phyloP scores from a whole-genome alignment of 768 basidiomycete species.

The Termitomyces sp. region DNA sequence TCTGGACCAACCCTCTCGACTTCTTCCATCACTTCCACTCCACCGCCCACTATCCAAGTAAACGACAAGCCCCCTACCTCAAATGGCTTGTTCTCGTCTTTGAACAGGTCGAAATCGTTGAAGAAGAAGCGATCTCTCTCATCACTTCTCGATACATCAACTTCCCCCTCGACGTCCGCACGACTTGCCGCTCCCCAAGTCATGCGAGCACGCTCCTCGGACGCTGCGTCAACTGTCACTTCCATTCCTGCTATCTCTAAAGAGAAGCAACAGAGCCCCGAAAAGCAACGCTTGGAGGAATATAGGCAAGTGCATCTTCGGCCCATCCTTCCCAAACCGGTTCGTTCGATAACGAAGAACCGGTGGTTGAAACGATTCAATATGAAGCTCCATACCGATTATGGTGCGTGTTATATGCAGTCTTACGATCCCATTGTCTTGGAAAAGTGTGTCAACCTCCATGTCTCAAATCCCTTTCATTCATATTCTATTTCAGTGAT shows the following conservation, averaged over 20 bases:
- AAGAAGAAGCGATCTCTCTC: conserved; percentile 38
- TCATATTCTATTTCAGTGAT: conserved; percentile 43
- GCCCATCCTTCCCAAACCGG: background rate
- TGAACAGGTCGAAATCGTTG: conserved; percentile 17
- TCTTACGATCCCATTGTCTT: conserved; percentile 54
- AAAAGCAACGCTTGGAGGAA: conserved; percentile 13
- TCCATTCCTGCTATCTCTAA: conserved; percentile 1
- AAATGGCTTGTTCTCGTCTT: conserved; percentile 16
- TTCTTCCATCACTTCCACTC: conserved; percentile 1
- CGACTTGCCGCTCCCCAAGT: conserved; percentile 6
- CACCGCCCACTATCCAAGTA: conserved; percentile 6
- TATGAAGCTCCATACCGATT: conserved; percentile 56
- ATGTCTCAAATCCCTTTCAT: conserved; percentile 1
- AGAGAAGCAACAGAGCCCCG: conserved; percentile 1
- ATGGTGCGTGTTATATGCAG: conserved; percentile 59
- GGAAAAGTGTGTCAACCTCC: conserved; percentile 47
- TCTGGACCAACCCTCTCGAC: background rate
- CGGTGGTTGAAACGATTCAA: conserved; percentile 38
- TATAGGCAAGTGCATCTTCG: conserved; percentile 19
- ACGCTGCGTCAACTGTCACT: conserved; percentile 4
- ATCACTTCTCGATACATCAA: conserved; percentile 24
- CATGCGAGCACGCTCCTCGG: conserved; percentile 10
- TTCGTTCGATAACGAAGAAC: conserved; percentile 20
- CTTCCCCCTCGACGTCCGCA: conserved; percentile 7
- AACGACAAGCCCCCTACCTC: conserved; percentile 14